Evolutionary conservation across 2,329 filamentous ascomycete species (phyloP).

Genomic region (Aspergillus ochraceus): DNA sequence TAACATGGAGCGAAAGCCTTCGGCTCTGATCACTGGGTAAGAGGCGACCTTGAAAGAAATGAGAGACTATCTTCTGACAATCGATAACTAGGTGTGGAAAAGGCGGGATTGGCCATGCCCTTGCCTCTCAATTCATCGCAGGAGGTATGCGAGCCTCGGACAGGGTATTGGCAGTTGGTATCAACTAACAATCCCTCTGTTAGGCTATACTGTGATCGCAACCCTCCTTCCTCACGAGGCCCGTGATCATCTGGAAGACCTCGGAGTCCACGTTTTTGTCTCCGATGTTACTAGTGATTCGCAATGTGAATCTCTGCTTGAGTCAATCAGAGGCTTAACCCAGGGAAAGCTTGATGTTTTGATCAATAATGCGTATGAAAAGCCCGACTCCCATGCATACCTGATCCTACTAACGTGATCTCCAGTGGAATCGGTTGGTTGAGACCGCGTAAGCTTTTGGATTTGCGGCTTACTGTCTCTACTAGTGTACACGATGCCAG

Average conservation of each 20-base stretch:
- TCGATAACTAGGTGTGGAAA: neutral
- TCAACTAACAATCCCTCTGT: neutral
- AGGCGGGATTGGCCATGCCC: constrained; percentile 8
- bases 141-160: neutral
- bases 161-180: neutral
- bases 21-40: constrained; percentile 3
- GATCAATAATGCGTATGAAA: constrained; percentile 6
- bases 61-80: neutral
- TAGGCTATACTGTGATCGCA: neutral
- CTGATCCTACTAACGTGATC: neutral
- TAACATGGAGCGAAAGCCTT: neutral
- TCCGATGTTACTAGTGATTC: constrained; percentile 6
- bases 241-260: neutral
- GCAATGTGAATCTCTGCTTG: neutral
- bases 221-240: neutral
- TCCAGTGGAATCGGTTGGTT: neutral
- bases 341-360: constrained; percentile 5
- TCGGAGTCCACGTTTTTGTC: neutral
- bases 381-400: neutral
- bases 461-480: neutral
- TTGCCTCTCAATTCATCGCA: neutral
- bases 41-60: neutral
- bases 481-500: constrained; percentile 9
- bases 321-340: neutral
- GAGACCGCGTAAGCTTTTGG: neutral